Evolutionary conservation across 2,329 filamentous ascomycete species (phyloP), one percentile per base, ranked within the genome.

Genomic region (Apiospora phragmitis): DNA sequence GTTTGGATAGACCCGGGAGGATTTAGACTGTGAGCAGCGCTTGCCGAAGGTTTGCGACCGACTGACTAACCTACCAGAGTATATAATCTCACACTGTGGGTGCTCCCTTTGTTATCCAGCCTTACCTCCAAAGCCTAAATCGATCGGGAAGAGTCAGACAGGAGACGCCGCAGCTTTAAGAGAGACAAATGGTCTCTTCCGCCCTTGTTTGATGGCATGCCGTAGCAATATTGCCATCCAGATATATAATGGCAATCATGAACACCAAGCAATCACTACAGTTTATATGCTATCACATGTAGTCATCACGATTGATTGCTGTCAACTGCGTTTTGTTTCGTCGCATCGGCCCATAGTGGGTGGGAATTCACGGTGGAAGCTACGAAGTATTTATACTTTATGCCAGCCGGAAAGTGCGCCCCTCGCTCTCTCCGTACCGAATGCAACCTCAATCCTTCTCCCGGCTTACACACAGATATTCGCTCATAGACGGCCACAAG

Each of bases 391-490:
- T 62, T 62, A 62, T 62, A 62, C 55, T 62, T 62, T 62, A 38
- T 62, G 32, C 55, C 55, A 62, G 55, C 55, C 55, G 55, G 55
- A 62, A 62, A 62, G 55, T 62, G 55, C 55, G 55, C 55, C 55
- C 32, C 55, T 62, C 55, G 55, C 55, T 14, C 55, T 62, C 55
- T 38, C 55, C 55, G 55, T 62, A 62, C 55, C 55, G 55, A 62
- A 62, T 62, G 55, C 55, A 62, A 62, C 55, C 55, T 62, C 55
- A 62, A 62, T 62, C 29, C 38, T 62, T 32, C 18, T 62, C 32
- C 55, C 55, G 55, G 55, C 55, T 62, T 62, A 62, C 55, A 62
- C 55, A n/a, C 21, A 38, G 55, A 62, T n/a, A n/a, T 62, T 24
- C 32, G 21, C 18, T 11, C 29, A 59, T 32, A 59, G 51, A 59